A percentile compares a stretch with the other conserved stretches of the same genome.
These are phyloP conservation scores for Ottelia alismoides DNA, from an alignment of 106 monocot species.

Conservation along the genomic window DNA sequence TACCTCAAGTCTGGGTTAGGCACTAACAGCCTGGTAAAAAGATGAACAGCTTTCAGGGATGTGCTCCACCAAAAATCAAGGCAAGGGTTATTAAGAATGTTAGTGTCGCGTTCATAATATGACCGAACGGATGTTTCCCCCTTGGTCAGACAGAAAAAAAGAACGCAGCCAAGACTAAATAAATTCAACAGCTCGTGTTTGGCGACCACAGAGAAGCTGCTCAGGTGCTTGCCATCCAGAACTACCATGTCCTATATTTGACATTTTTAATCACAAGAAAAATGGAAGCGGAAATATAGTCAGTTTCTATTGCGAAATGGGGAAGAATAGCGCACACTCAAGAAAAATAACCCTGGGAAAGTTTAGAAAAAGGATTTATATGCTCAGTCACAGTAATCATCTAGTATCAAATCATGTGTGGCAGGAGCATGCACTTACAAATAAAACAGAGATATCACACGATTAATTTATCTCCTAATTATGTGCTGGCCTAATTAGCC, in stretches of 20 bases:
- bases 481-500: too few relatives aligned
- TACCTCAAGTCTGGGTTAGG: slow-evolving; percentile 56
- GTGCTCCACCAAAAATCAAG: slow-evolving; percentile 80
- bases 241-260: slow-evolving; percentile 60
- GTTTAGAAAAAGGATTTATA: too few relatives aligned
- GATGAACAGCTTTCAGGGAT: slow-evolving; percentile 89
- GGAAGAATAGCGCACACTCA: slow-evolving; percentile 67
- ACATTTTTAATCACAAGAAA: too few relatives aligned
- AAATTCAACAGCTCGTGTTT: slow-evolving; percentile 89
- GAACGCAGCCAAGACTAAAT: slow-evolving; percentile 91
- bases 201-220: slow-evolving; percentile 75
- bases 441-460: slow-evolving; percentile 43
- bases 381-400: too few relatives aligned
- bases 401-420: too few relatives aligned
- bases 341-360: too few relatives aligned
- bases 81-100: slow-evolving; percentile 67
- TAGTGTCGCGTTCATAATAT: slow-evolving; percentile 72
- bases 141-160: slow-evolving; percentile 95
- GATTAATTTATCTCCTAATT: neutral
- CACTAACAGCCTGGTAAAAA: slow-evolving; percentile 50
- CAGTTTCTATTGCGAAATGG: slow-evolving; percentile 46
- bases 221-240: slow-evolving; percentile 99
- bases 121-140: slow-evolving; percentile 86
- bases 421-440: too few relatives aligned
- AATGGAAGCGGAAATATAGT: too few relatives aligned